phyloP scores from a whole-genome alignment of 352 stramenopile genomes.

The Pythium rishiriense region DNA sequence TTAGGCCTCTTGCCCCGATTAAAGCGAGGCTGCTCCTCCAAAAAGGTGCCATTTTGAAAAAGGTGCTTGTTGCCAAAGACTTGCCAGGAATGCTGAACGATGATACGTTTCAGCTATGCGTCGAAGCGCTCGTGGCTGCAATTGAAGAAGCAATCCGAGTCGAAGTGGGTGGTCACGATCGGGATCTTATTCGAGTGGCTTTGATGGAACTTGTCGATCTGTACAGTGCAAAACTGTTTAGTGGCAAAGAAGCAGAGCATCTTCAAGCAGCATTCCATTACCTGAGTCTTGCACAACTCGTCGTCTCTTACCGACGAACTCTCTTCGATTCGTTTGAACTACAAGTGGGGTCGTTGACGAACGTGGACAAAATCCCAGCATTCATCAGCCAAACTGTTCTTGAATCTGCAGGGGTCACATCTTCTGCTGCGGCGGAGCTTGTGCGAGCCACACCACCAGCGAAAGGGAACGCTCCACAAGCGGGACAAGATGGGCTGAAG shows the following conservation, averaged over 20 bases:
- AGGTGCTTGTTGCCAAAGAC: constrained; percentile 20
- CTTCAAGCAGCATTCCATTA: constrained; percentile 76
- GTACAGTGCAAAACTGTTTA: constrained; percentile 47
- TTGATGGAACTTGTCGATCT: constrained; percentile 70
- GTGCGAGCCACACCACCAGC: constrained; percentile 8
- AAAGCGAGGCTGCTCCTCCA: constrained; percentile 58
- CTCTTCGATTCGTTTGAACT: constrained; percentile 70
- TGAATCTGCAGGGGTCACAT: background rate
- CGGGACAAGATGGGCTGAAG: constrained; percentile 6
- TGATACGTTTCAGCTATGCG: constrained; percentile 12
- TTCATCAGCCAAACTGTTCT: constrained; percentile 37
- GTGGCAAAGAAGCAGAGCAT: constrained; percentile 46
- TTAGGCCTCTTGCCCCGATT: constrained; percentile 33
- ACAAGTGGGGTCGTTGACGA: constrained; percentile 41
- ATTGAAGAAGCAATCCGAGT: constrained; percentile 39
- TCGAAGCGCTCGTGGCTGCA: constrained; percentile 10
- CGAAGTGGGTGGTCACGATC: constrained; percentile 53
- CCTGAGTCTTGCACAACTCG: constrained; percentile 46
- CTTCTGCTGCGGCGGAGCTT: background rate
- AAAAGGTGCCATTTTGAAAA: constrained; percentile 57
- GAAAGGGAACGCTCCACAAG: constrained; percentile 3
- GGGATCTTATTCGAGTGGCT: constrained; percentile 44
- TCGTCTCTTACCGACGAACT: constrained; percentile 42
- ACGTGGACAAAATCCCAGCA: constrained; percentile 46
- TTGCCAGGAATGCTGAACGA: background rate